Base-by-base conservation (phyloP, 768 basidiomycete genomes). In the Phaffia australis region DNA sequence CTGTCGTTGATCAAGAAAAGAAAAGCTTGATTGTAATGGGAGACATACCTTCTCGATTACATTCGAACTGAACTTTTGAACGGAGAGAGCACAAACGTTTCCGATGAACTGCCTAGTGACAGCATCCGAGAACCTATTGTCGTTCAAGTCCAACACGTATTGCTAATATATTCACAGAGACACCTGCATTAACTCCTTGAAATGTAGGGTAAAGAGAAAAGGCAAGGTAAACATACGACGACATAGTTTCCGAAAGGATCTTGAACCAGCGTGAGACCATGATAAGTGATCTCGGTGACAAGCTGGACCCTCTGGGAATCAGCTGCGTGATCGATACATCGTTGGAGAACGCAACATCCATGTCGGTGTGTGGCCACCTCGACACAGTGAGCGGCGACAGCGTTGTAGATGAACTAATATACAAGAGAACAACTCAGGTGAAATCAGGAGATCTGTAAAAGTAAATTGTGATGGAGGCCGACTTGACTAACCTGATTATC, bases 51-150 rank as follows among this genome's bases (percentile, higher is more conserved):
- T 95, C 79, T 95, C 93, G 69, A 95, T 93, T 68, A 99, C 95
- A 76, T 99, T 99, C 69, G 94, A 97, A 70, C 91, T 94, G 79
- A 99, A 99, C 79, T 99, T 99, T 77, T 99, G 95, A 19, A 97
- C 94, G 6, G 93, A 98, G 62, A 99, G 80, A 6, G 91, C 91
- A 76, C 93, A 98, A 68, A 98, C 89, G 74, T 99, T 98, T 72
- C 95, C 95, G 62, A 89, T 80, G 78, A 98, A 99, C 75, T 98
- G 95, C 70, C 94, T 86, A 72, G 98, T 97, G 71, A 99, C 89
- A 58, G 82, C 94, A 78, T 97, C 94, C 71, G 90, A 94, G 82
- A 98, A 99, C 54, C 95, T 84, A 76, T 89, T 93, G 79, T 99
- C 95, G 78, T 98, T 98, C 73, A 99, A 79, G 75, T 99, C 95